phyloP scores from a whole-genome alignment of 208 protist genomes.

The Trypanosoma grayi region DNA sequence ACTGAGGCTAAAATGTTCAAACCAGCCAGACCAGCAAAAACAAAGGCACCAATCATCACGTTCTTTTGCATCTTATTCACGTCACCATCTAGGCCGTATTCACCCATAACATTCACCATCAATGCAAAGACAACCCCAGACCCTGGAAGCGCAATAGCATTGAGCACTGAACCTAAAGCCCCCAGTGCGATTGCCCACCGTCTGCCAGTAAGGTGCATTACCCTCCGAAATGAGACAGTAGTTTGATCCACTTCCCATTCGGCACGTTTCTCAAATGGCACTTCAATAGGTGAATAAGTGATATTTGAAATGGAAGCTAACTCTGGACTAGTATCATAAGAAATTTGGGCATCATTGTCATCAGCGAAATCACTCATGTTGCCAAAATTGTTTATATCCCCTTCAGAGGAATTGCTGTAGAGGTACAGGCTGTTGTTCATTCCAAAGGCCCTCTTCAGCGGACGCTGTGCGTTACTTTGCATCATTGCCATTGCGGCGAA shows the following conservation, averaged over 20 bases:
- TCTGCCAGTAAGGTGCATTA: conserved; percentile 14
- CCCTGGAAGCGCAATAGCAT: conserved; percentile 12
- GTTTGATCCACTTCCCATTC: conserved; percentile 22
- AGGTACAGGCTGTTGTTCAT: conserved; percentile 49
- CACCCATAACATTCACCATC: conserved; percentile 15
- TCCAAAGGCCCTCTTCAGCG: conserved; percentile 14
- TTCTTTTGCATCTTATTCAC: conserved; percentile 16
- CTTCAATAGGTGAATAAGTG: neutral
- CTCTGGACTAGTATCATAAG: neutral
- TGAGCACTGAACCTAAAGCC: conserved; percentile 22
- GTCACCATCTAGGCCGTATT: conserved; percentile 14
- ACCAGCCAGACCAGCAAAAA: conserved; percentile 26
- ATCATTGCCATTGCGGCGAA: conserved; percentile 30
- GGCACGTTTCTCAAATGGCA: conserved; percentile 22
- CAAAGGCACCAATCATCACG: conserved; percentile 8
- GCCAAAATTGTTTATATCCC: neutral
- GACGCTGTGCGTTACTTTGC: conserved; percentile 11
- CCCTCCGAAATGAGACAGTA: conserved; percentile 17
- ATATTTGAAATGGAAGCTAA: neutral
- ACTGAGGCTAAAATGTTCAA: conserved; percentile 9
- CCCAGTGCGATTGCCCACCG: conserved; percentile 23
- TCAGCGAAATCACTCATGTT: neutral
- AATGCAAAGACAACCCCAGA: conserved; percentile 23
- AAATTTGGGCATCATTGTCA: neutral
- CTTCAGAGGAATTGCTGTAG: conserved; percentile 2